Evolutionary conservation across 1,284 basidiomycete species (phyloP).

Genomic region (Marasmius oreades): DNA sequence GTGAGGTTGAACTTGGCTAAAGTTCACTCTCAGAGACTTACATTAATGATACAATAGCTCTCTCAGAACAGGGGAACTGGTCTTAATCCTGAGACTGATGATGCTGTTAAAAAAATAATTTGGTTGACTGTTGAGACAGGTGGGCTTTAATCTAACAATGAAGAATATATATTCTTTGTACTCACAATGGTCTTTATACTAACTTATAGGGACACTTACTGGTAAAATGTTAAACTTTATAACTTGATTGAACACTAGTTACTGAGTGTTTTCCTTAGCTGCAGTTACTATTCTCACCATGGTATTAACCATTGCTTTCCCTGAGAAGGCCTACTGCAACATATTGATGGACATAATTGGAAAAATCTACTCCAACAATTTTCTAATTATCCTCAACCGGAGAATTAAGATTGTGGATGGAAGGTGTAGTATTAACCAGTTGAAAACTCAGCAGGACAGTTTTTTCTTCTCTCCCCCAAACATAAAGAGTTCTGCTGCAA

Average conservation of each 20-base stretch:
- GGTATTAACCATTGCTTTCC: neutral
- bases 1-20: neutral
- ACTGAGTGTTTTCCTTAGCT: neutral
- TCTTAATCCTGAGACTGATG: neutral
- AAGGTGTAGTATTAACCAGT: too few species aligned
- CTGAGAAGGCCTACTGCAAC: neutral
- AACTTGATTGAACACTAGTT: neutral
- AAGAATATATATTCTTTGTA: too few species aligned
- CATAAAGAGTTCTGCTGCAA: too few species aligned
- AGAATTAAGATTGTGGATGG: neutral
- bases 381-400: neutral
- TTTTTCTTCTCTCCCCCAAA: too few species aligned
- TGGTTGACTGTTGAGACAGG: neutral
- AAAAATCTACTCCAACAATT: neutral
- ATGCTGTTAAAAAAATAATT: neutral
- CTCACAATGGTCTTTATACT: too few species aligned
- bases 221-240: neutral
- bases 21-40: neutral
- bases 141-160: neutral
- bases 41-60: neutral
- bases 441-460: too few species aligned
- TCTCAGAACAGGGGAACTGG: neutral
- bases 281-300: neutral
- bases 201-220: too few species aligned
- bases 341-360: neutral